Evolutionary conservation across 2,329 filamentous ascomycete species (phyloP).

Genomic region (Triangularia setosa): DNA sequence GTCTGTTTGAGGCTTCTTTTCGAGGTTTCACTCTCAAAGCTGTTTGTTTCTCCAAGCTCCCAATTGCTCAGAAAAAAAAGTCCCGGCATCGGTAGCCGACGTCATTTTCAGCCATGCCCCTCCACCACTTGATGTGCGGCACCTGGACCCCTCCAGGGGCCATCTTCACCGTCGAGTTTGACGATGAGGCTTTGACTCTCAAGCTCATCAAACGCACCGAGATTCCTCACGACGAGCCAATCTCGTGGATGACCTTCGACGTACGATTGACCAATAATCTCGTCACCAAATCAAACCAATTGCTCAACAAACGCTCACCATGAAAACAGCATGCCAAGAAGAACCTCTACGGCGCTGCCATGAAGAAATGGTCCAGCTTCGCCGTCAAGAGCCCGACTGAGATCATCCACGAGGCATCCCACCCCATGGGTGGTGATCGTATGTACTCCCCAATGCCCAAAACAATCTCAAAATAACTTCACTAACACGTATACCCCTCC

Average conservation of each 20-base stretch:
- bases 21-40: background rate
- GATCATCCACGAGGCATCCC: constrained; percentile 70
- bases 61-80: background rate
- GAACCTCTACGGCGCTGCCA: constrained; percentile 82
- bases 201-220: constrained; percentile 74
- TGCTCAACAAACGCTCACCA: constrained; percentile 22
- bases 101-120: constrained; percentile 56
- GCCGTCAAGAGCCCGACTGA: constrained; percentile 69
- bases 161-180: constrained; percentile 85
- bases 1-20: background rate
- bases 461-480: background rate
- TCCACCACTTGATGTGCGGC: constrained; percentile 86
- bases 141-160: constrained; percentile 88
- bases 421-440: constrained; percentile 74
- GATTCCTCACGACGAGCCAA: constrained; percentile 79
- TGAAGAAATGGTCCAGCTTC: constrained; percentile 92
- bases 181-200: constrained; percentile 73
- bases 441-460: constrained; percentile 33
- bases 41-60: background rate
- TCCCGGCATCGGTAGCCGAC: constrained; percentile 22
- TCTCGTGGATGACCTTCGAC: constrained; percentile 91
- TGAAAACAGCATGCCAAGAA: constrained; percentile 66
- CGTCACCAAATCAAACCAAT: background rate
- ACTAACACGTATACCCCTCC: constrained; percentile 12
- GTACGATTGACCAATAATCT: constrained; percentile 44